Base-by-base conservation (phyloP, 2,329 filamentous ascomycete species). In the Xylaria multiplex region DNA sequence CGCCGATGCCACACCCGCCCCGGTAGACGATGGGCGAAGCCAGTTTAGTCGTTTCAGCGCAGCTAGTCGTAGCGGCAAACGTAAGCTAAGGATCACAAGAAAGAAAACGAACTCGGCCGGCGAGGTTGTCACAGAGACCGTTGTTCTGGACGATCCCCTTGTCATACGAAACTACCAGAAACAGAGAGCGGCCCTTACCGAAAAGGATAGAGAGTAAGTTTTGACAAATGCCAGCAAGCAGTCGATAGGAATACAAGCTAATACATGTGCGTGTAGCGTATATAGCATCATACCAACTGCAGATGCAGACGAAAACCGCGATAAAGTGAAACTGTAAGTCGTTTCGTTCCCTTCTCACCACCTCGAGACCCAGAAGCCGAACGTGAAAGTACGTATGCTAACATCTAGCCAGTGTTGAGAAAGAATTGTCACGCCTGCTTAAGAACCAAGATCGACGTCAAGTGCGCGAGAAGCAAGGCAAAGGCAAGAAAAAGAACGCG, bases 361-460 rank as follows among this genome's bases (percentile, higher is more conserved):
- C 32, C 13, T 45, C 27, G 19, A 45, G 6, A 16, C 13, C 6
- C n/a, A 13, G 45, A 48, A 30, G 11, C 16, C 30, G n/a, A 19
- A 32, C 19, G 8, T 43, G 45, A 56, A 3, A 6, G 14, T 14
- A 4, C 8, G 82, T 88, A 42, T 68, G 40, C 73, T 77, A 70
- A 78, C 71, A 68, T 60, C 52, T 30, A 55, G 59, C 59, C 71
- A 91, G 89, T 64, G 83, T 93, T 67, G 84, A 89, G 73, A 86
- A 87, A 71, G 95, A 98, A 78, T 86, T 96, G 60, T 89, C 89
- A 59, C 91, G 96, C 70, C 87, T 99, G 37, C 88, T 96, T 75
- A 92, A 94, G 75, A 99, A 98, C 82, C 93, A 93, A 72, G 94
- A 97, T 70, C 91, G 95, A 70, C 89, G 94, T 69, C 90, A 95